Base-by-base conservation (phyloP, 1,139 yeast genomes). In the Protomyces inouyei region DNA sequence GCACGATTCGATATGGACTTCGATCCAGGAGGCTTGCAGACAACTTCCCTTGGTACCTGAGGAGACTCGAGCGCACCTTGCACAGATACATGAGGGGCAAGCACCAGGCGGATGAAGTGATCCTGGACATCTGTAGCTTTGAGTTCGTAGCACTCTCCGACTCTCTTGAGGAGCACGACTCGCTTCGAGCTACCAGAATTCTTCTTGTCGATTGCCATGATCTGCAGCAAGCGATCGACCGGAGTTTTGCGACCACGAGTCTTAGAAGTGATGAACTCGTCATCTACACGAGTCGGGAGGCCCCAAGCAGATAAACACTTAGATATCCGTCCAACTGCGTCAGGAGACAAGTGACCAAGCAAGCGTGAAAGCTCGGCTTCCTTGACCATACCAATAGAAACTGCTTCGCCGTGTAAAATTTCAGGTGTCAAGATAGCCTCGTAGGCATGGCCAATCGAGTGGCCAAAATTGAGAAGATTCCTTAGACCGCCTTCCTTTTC, bases 351-450 rank as follows among this genome's bases (percentile, higher is more conserved):
- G 61, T 90, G 83, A 23, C 98, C 98, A 73, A 89, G 80, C 75
- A 88, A 90, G 73, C 99, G 84, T 28, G 97, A 83, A 69, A 93
- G 81, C 76, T 93, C 98, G 1, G 98, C 98, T 76, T 93, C 99
- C 71, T 86, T 82, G 52, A 95, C 86, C 85, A 92, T 88, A 69
- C 99, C 99, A 68, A 93, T 83, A 9, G 98, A 83, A 21, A 93
- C 98, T 81, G 98, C 93, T 76, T 93, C 99, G 67, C 99, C 99
- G 72, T 93, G 99, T 57, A 93, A 81, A 21, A 96, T 95, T 75
- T 92, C 91, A 8, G 99, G 98, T 3, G 98, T 91, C 69, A 93
- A 81, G 43, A 95, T 85, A 16, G 98, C 98, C 78, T 93, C 99
- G 70, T 88, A 91, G 32, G 99, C 99, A 75, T 93, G 99, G 55